Evolutionary conservation across 129 eudicot genomes (phyloP), one percentile per base, ranked within the genome.

Genomic region (Flaveria sonorensis): DNA sequence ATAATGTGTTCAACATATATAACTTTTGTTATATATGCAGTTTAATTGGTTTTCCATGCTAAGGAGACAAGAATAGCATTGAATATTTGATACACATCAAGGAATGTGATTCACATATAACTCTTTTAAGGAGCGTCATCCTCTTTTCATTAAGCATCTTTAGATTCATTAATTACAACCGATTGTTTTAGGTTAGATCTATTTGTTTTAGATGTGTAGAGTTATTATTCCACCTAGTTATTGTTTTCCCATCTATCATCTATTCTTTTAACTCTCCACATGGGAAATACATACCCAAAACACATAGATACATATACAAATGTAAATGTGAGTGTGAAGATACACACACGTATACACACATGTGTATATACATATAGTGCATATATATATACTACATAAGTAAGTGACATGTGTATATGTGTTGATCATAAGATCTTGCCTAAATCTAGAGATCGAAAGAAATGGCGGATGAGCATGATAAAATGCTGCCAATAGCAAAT

Each of bases 401-500:
- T 75, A 76, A 60, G 50, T 70, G 52, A 39, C 71, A 74, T 7
- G 60, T 7, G 60, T 51, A 57, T 75, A 15, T 15, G 28, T 45
- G 63, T 68, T 32, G 40, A 36, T 75, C 8, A 50, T 14, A 19
- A 74, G 68, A 74, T 23, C 48, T n/a, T 15, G 26, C 51, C 9
- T 45, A 10, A 46, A 68, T 71, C 42, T 24, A 18, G 50, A 32
- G 53, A 42, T n/a, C 2, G 8, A 24, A 10, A 68, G 60, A 50
- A 30, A 85, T 88, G 89, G 84, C 19, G 43, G 85, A 86, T 36
- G 89, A 84, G 79, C 78, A 82, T 26, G 89, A 89, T 16, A 82
- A 62, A 61, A 16, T 86, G 90, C 86, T 89, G 65, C 93, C 93
- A 14, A 86, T 89, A 39, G 93, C 93, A 9, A 89, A 89, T 21